Evolutionary conservation across 306 rosid genomes (phyloP), one percentile per base, ranked within the genome.

Genomic region (Sindora glabra): DNA sequence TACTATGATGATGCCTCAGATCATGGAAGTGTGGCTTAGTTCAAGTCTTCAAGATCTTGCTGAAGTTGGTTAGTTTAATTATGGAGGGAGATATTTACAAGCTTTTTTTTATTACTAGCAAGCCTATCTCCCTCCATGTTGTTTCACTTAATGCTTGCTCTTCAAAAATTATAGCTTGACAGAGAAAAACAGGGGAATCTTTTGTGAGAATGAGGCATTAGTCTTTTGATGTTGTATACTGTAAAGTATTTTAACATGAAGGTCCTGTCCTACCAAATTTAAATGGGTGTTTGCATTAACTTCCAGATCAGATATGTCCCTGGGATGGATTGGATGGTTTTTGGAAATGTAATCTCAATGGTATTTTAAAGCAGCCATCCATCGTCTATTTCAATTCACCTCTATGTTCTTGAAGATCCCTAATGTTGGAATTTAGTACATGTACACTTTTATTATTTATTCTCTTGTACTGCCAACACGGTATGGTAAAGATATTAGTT

Each of bases 11-110:
- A 84, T 55, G 78, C 59, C 17, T 80, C 90, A 19, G 86, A 84
- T 75, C 84, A 72, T 32, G 90, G 90, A 60, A 89, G 88, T 55
- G 80, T 85, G 26, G 88, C 83, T 25, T 89, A 71, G 22, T 64
- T 62, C 61, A 40, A 41, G 61, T 59, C 49, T 64, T 62, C 61
- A 40, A 41, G 61, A 57, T 51, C 38, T 47, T 51, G 34, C 41
- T 33, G 27, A 9, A 24, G 23, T 24, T 56, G 59, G 23, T 37
- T 41, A 19, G 8, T 27, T 45, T 70, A 9, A 30, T 50, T 49
- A 25, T 41, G 24, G 34, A 48, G 3, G 13, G 61, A 16, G 34
- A 12, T 22, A 59, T 63, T 48, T 16, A 2, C 34, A 34, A 51
- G 55, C 16, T 46, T 45, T 62, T 71, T n/a, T 52, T 74, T 74